phyloP scores from a whole-genome alignment of 768 basidiomycete genomes.

The Pulveroboletus sp. region DNA sequence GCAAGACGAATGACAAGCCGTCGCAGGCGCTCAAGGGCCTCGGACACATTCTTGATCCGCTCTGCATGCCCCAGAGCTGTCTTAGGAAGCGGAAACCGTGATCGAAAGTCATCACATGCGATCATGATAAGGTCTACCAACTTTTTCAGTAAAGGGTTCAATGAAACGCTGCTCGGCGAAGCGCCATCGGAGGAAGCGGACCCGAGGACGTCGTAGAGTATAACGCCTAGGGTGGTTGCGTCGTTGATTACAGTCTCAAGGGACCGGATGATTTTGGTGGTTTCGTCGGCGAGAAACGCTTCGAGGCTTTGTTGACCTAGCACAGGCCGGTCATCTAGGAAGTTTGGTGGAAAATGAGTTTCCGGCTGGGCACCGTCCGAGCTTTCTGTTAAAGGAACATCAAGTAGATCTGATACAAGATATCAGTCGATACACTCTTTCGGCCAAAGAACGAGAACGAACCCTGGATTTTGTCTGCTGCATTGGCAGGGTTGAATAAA shows the following conservation, averaged over 20 bases:
- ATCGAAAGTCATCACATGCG: conserved; percentile 2
- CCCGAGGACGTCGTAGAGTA: background rate
- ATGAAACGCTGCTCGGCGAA: background rate
- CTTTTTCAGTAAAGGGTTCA: background rate
- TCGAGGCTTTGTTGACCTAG: background rate
- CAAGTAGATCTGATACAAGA: background rate
- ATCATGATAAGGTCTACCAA: background rate
- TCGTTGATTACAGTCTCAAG: conserved; percentile 5
- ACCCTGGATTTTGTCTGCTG: background rate
- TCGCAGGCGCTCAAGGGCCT: background rate
- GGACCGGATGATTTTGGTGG: background rate
- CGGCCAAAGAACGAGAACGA: background rate
- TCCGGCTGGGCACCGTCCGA: background rate
- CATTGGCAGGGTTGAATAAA: background rate
- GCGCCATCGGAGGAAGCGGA: background rate
- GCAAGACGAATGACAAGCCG: background rate
- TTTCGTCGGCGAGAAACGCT: conserved; percentile 2
- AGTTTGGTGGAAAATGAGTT: no score
- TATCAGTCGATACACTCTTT: background rate
- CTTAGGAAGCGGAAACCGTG: conserved; percentile 5
- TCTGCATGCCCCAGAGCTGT: conserved; percentile 11
- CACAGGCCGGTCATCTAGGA: background rate
- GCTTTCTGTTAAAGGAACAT: background rate
- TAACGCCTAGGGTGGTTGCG: background rate
- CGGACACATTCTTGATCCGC: background rate